Evolutionary conservation across 1,284 basidiomycete genomes (phyloP).

Genomic region (Waitea zeae): DNA sequence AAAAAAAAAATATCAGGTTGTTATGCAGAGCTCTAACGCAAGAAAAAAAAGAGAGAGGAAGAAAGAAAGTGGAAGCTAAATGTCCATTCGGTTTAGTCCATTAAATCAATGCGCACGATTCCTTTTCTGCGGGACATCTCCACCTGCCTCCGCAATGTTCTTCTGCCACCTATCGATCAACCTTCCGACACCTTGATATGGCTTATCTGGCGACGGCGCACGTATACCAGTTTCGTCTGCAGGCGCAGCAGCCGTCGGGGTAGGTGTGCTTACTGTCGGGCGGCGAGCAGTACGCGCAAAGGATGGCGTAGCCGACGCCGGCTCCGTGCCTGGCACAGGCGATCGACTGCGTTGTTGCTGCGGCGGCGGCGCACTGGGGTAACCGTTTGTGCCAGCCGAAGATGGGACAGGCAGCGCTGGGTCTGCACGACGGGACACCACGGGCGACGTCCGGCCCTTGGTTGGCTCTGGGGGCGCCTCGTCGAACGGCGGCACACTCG

Average conservation of each 20-base stretch:
- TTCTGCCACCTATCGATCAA: conserved; percentile 74
- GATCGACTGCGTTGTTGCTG: too few species aligned
- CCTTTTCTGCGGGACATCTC: too few species aligned
- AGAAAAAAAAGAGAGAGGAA: too few species aligned
- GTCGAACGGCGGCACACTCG: too few species aligned
- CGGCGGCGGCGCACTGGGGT: too few species aligned
- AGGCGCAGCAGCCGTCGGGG: conserved; percentile 5
- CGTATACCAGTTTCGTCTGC: too few species aligned
- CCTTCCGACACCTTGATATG: conserved; percentile 64
- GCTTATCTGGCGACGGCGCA: conserved; percentile 50
- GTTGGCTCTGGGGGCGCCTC: too few species aligned
- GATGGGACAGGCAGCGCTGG: not conserved
- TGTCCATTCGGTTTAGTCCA: too few species aligned
- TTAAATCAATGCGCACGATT: too few species aligned
- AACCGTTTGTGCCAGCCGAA: conserved; percentile 4
- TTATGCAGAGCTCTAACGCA: too few species aligned
- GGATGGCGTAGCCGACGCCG: conserved; percentile 7
- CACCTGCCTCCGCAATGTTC: conserved; percentile 53
- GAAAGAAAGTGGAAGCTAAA: too few species aligned
- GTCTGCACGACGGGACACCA: not conserved
- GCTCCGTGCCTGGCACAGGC: conserved; percentile 10
- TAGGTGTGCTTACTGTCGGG: not conserved
- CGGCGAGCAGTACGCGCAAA: not conserved
- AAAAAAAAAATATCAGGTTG: too few species aligned
- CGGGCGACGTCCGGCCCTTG: not conserved